Evolutionary conservation across 495 filamentous ascomycete species (phyloP), one percentile per base, ranked within the genome.

Genomic region (Melanomma pulvis-pyrius): DNA sequence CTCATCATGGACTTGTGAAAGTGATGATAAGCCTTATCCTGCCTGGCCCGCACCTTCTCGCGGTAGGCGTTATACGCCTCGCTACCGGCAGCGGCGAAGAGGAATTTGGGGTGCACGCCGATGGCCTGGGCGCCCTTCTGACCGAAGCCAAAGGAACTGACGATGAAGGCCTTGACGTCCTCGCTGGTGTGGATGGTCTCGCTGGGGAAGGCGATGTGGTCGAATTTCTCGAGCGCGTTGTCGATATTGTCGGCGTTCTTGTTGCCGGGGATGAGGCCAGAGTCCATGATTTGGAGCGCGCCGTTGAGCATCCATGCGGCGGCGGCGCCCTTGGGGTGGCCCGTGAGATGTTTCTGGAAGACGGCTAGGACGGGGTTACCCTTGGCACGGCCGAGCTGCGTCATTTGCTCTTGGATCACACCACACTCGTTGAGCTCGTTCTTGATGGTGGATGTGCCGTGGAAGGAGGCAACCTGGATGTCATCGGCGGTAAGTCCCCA

Each of bases 231-330:
- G 85, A 98, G 91, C 55, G 90, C 87, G 76, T 90, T 83, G 76
- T 97, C 93, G 28, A 98, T 86, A 73, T 98, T 97, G 80, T 98
- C 93, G 51, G 93, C 93, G 70, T 98, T 98, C 66, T 91, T 86
- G 80, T 98, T 98, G 53, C 93, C 93, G 13, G 93, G 93, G 54
- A 98, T 92, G 21, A 97, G 80, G 68, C 93, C 93, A 39, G 82
- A 88, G 77, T 97, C 92, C 70, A 98, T 81, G 55, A 94, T 90
- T 77, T 98, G 93, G 72, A 98, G 79, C 74, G 89, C 90, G 63
- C 93, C 93, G 79, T 98, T 98, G 82, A 97, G 88, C 93, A 97
- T 97, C 92, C 93, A 98, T 53, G 92, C 93, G 76, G 93, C 93
- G 55, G 93, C 93, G 73, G 93, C 92, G 86, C 93, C 93, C 85